Percentiles rank a stretch among this genome's conserved stretches.
Evolutionary conservation across 495 filamentous ascomycete species (phyloP).

Genomic region (Aspergillus ostianus): DNA sequence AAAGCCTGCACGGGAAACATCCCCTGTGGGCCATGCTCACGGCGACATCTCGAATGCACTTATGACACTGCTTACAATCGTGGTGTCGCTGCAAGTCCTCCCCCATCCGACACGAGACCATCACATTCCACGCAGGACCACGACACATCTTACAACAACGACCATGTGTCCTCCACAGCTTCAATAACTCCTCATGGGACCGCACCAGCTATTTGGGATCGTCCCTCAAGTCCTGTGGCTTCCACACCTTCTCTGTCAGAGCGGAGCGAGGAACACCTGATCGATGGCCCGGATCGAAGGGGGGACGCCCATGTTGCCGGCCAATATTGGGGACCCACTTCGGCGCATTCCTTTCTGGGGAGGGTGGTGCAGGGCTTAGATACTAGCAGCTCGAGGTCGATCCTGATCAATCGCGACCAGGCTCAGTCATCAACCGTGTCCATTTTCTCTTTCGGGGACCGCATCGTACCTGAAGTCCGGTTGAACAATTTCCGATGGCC

Average conservation of each 20-base stretch:
- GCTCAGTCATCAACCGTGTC: conserved; percentile 9
- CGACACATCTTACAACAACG: too few relatives aligned
- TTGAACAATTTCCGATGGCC: conserved; percentile 25
- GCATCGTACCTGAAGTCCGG: conserved; percentile 15
- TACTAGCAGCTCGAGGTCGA: conserved; percentile 11
- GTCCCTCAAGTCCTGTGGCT: neutral
- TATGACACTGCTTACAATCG: conserved; percentile 27
- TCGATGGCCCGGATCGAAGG: too few relatives aligned
- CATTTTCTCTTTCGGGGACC: conserved; percentile 28
- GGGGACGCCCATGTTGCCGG: conserved; percentile 9
- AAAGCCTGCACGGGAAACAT: conserved; percentile 29
- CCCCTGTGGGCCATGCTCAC: conserved; percentile 26
- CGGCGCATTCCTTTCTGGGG: conserved; percentile 28
- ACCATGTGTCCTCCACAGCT: neutral
- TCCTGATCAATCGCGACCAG: neutral
- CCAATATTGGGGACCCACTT: conserved; percentile 28
- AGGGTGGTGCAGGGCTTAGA: conserved; percentile 21
- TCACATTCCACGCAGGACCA: neutral
- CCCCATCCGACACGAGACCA: conserved; percentile 9
- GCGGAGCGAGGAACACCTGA: neutral
- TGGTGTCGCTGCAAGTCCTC: conserved; percentile 24
- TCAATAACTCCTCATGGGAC: neutral
- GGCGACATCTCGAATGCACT: conserved; percentile 17
- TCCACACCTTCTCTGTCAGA: conserved; percentile 4
- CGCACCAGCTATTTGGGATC: neutral